phyloP scores from a whole-genome alignment of 2,329 filamentous ascomycete species.

The Botrytis aclada region DNA sequence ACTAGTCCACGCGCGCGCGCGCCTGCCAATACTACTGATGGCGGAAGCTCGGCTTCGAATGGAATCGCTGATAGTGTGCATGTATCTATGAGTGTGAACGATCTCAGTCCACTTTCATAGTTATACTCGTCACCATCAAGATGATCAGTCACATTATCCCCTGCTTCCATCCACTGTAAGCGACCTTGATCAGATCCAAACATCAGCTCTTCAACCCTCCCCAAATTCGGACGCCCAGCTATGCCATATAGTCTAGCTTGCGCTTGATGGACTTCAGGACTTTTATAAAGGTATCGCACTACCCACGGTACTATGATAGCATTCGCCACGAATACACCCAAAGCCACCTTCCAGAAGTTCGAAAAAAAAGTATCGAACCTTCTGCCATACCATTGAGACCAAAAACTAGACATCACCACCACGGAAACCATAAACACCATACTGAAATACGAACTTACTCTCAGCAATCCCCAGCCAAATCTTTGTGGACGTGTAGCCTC shows the following conservation, averaged over 20 bases:
- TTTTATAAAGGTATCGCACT: constrained; percentile 26
- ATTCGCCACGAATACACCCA: constrained; percentile 6
- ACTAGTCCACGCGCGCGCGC: constrained; percentile 38
- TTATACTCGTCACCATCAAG: background rate
- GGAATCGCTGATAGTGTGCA: constrained; percentile 35
- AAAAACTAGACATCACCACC: background rate
- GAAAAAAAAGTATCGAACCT: background rate
- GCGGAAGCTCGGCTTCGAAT: constrained; percentile 36
- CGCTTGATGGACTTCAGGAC: constrained; percentile 29
- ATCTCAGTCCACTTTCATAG: background rate
- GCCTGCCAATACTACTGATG: constrained; percentile 35
- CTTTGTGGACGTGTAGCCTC: background rate
- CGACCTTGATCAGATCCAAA: constrained; percentile 32
- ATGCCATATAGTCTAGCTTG: constrained; percentile 33
- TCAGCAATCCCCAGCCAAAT: background rate
- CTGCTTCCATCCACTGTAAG: constrained; percentile 29
- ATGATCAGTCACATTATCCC: background rate
- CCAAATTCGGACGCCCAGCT: constrained; percentile 33
- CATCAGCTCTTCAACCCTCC: constrained; percentile 30
- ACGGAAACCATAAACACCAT: background rate
- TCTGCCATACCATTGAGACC: background rate
- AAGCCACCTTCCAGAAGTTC: constrained; percentile 5
- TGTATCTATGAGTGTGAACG: constrained; percentile 39
- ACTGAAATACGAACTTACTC: background rate
- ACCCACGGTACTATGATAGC: constrained; percentile 26